Evolutionary conservation across 2,329 filamentous ascomycete species (phyloP), one percentile per base, ranked within the genome.

Genomic region (Colletotrichum spaethianum): DNA sequence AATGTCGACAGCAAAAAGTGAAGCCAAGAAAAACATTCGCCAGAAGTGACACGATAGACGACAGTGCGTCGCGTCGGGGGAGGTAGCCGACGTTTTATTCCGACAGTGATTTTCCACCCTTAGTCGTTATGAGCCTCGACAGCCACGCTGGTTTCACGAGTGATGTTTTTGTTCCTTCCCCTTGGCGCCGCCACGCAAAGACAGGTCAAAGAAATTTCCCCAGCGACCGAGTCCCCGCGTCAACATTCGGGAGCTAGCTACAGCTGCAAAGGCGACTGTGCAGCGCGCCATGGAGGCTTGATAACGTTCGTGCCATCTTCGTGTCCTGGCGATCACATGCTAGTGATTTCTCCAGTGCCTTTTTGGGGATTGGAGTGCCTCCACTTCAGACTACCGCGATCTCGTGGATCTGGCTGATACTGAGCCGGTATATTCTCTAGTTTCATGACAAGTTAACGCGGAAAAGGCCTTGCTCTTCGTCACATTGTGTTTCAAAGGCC

Each of bases 101-200:
- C 14, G 20, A 26, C 20, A 18, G 36, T 26, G 20, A 6, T 38
- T 57, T 23, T n/a, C 38, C 31, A 11, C 36, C 20, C 38, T 23
- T 8, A 14, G 36, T 28, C 40, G 33, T 56, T 33, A 40, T 42
- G 18, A n/a, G 38, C 48, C 23, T 18, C 33, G 23, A 40, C 46
- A 63, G 57, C 65, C 52, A 63, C 59, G 1, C 28, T 50, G 28
- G 70, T 69, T 63, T 69, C 69, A 64, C 59, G 38, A 69, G 44
- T 26, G 31, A 31, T 36, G 50, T 59, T 23, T 57, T 26, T 52
- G 16, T 44, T 28, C 26, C 53, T 26, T 38, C 31, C 16, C n/a
- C 5, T 42, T 28, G 59, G 52, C 60, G 70, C 53, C 60, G 70
- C 53, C 59, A 59, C 57, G 59, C 67, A 46, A 55, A 52, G 23